Percentiles rank a stretch among this genome's conserved stretches.
Conservation (phyloP, 1,284 basidiomycete genomes). For the Fistulinella cinereoalba region DNA sequence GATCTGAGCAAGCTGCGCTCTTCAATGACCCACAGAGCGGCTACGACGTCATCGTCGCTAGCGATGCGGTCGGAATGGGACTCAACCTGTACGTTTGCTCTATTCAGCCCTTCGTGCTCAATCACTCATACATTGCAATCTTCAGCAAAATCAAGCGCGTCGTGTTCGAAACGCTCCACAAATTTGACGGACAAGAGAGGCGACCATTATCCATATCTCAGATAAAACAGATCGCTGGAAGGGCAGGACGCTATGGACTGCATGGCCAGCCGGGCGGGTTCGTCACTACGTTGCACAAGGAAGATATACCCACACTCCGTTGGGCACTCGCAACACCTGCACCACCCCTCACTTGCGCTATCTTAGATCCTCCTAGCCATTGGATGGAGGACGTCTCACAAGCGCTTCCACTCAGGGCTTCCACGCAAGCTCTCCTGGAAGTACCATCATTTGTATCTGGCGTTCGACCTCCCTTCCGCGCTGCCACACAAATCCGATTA, state of each 20-base stretch:
- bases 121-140: background rate
- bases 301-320: slow-evolving; percentile 68
- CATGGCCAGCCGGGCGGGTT: slow-evolving; percentile 57
- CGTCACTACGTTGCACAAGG: slow-evolving; percentile 69
- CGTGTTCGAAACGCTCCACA: slow-evolving; percentile 77
- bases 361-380: slow-evolving; percentile 29
- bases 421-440: slow-evolving; percentile 41
- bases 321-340: slow-evolving; percentile 41
- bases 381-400: slow-evolving; percentile 30
- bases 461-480: slow-evolving; percentile 47
- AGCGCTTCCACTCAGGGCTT: slow-evolving; percentile 40
- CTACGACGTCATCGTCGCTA: slow-evolving; percentile 74
- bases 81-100: slow-evolving; percentile 63
- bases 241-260: slow-evolving; percentile 90
- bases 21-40: slow-evolving; percentile 70
- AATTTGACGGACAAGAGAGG: slow-evolving; percentile 64
- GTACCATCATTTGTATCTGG: slow-evolving; percentile 49
- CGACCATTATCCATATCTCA: slow-evolving; percentile 70
- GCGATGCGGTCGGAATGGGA: slow-evolving; percentile 85
- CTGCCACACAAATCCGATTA: slow-evolving; percentile 32
- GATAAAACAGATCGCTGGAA: slow-evolving; percentile 95
- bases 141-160: slow-evolving; percentile 88
- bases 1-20: slow-evolving; percentile 73
- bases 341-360: slow-evolving; percentile 34
- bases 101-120: background rate